Conservation (phyloP, 495 filamentous ascomycete species). For the Penicillium diatomitis region DNA sequence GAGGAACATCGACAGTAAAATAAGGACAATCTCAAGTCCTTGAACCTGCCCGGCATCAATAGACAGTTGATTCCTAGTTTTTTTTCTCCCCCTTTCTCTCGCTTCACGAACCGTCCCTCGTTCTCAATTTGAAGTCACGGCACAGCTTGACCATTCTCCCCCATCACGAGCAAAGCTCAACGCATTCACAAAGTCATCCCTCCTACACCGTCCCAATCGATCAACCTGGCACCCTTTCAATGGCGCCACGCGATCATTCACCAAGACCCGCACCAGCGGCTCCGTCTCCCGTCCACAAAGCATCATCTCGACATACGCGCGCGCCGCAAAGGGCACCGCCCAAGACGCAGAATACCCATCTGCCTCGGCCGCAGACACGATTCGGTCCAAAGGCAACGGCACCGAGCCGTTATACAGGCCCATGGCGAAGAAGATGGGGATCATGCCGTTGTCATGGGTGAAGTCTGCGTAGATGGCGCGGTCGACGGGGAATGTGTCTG, state of each 20-base stretch:
- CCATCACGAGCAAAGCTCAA: slow-evolving; percentile 59
- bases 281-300: slow-evolving; percentile 39
- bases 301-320: slow-evolving; percentile 83
- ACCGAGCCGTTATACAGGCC: slow-evolving; percentile 59
- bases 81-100: no score
- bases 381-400: slow-evolving; percentile 37
- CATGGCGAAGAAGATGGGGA: slow-evolving; percentile 59
- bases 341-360: slow-evolving; percentile 59
- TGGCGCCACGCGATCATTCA: slow-evolving; percentile 74
- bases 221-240: slow-evolving; percentile 60
- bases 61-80: no score
- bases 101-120: no score
- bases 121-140: no score
- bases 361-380: slow-evolving; percentile 33
- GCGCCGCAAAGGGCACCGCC: slow-evolving; percentile 70
- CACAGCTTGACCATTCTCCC: slow-evolving; percentile 62
- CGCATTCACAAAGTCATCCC: slow-evolving; percentile 58
- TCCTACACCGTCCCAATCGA: slow-evolving; percentile 53
- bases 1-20: no score
- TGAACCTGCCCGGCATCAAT: no score
- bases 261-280: slow-evolving; percentile 63
- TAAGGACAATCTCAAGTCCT: no score
- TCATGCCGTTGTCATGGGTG: slow-evolving; percentile 80
- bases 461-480: slow-evolving; percentile 70
- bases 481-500: slow-evolving; percentile 59